Evolutionary conservation across 805 yeast species (phyloP), one percentile per base, ranked within the genome.

Genomic region (Starmerella ratchasimensis): DNA sequence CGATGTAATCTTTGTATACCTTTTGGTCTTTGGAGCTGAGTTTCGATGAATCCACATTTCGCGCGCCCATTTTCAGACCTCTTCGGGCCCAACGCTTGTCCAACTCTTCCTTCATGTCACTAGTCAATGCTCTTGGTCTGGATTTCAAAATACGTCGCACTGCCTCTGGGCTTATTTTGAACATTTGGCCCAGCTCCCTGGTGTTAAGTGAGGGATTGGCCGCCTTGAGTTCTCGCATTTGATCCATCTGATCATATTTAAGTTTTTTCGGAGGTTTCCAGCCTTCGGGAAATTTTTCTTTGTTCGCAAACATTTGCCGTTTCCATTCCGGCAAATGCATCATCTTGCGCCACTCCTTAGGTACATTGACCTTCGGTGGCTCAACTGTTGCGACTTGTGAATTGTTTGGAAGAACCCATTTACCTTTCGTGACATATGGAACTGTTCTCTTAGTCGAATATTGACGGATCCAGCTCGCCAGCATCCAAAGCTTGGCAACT

Each of bases 131-230:
- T 14, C 55, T 58, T 93, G 94, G 86, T 27, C 67, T 72, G 4
- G 88, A 75, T 53, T 72, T 75, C 46, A 86, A 54, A 15, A 86
- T 82, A 45, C 94, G 68, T 41, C 94, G 63, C 2, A 84, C 69
- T 0, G 86, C 80, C 47, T 84, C 93, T 1, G 93, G 88, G 1
- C 90, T 78, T 4, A 82, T 67, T 34, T 68, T 62, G 57, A 78
- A 84, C 51, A 68, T 68, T 23, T 68, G 62, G 0, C 83, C 77
- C 5, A 86, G 54, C 30, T 72, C 76, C 3, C 61, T 60, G 2
- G 76, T 67, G 3, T 68, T 70, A 36, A 80, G 45, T n/a, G 69
- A 64, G 0, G 95, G 94, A 44, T 63, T 57, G 38, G 49, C 39
- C 11, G 57, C 57, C 48, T 73, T 78, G 33, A 83, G 49, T 4